Conservation (phyloP, 2,329 filamentous ascomycete species). For the Balansia obtecta region DNA sequence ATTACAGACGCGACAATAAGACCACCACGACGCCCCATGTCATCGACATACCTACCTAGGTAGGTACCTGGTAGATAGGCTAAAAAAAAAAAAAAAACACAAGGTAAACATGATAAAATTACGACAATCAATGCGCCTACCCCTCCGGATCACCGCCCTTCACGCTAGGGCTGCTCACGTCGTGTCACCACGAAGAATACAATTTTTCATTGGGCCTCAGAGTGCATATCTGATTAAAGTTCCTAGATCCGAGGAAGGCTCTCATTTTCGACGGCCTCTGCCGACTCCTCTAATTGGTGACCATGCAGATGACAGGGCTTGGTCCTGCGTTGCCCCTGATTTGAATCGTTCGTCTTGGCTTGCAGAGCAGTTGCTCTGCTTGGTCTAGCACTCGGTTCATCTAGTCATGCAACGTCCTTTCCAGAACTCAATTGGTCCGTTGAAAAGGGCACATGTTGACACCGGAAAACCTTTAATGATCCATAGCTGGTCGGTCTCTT, state of each 20-base stretch:
- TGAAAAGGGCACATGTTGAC: too few relatives aligned
- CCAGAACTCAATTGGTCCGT: background rate
- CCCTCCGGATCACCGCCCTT: background rate
- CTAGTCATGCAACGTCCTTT: background rate
- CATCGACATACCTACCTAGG: background rate
- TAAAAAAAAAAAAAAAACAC: background rate
- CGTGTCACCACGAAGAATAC: background rate
- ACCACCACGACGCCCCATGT: background rate
- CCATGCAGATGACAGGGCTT: background rate
- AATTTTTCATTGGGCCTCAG: background rate
- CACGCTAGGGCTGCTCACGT: background rate
- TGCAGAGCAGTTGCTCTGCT: background rate
- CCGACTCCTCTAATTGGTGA: background rate
- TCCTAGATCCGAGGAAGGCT: background rate
- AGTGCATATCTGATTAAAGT: background rate
- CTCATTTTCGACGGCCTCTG: background rate
- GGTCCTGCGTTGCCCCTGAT: background rate
- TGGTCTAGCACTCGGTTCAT: background rate
- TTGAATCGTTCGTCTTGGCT: background rate
- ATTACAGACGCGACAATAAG: too few relatives aligned
- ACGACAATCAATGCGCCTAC: background rate
- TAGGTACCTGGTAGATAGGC: too few relatives aligned
- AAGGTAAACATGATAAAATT: too few relatives aligned
- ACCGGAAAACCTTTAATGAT: too few relatives aligned
- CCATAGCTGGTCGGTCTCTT: too few relatives aligned